Evolutionary conservation across 345 rosid genomes (phyloP), one percentile per base, ranked within the genome.

Genomic region (Hypericum androsaemum): DNA sequence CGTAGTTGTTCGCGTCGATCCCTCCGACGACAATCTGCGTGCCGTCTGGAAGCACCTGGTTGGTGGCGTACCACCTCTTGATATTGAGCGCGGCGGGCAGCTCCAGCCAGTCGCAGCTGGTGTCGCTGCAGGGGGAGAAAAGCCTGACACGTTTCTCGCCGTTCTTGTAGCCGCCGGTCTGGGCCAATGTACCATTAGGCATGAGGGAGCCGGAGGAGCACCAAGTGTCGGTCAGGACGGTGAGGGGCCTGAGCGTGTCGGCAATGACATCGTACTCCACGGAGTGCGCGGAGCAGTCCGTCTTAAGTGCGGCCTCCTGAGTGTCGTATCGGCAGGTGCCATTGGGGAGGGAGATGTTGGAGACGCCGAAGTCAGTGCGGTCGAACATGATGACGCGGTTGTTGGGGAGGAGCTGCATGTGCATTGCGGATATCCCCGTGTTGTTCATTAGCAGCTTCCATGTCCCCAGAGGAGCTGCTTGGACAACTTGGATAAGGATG

Each of bases 21-120:
- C 92, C 95, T 7, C 97, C 97, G 32, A 89, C 32, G 8, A 89
- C 12, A 39, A 86, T 81, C 60, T 77, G 88, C 12, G 50, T 67
- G 8, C 89, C 89, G 55, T 77, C 85, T 15, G 95, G 89, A 36
- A 88, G 67, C 12, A 76, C 60, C 28, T 88, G 97, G 57, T 79
- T 71, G 8, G 95, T 71, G 8, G 88, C 67, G 13, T 88, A 88
- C 97, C 97, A 84, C 64, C 95, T 73, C 46, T 70, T 72, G 1
- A 37, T 80, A 0, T 59, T 48, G 7, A 88, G 60, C 0, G 71
- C 88, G 37, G 79, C 62, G 8, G 74, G 56, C 2, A 75, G 5
- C 39, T 89, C 95, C 5, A 39, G 15, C 97, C 97, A 88, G 11
- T 86, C 94, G 46, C 95, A 85, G 13, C 0, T 5, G 40, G 11